These are phyloP conservation scores for Rehmannia glutinosa DNA, from an alignment of 257 asterid species.

Conservation along the genomic window DNA sequence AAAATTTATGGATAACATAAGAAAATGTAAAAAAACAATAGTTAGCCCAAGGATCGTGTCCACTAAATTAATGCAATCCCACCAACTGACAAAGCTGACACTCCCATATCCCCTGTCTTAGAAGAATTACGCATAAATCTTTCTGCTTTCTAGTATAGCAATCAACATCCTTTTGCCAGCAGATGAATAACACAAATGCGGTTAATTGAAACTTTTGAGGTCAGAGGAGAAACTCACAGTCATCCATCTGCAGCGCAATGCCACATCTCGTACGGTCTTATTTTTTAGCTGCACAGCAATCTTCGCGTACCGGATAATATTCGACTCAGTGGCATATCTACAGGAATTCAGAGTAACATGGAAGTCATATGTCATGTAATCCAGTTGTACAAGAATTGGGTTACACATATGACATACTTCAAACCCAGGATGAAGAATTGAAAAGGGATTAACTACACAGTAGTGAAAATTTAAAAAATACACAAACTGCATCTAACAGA, in stretches of 20 bases:
- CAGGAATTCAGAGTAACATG: slow-evolving; percentile 18
- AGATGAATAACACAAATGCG: neutral
- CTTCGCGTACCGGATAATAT: slow-evolving; percentile 76
- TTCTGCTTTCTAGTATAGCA: no score
- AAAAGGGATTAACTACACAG: neutral
- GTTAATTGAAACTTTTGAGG: neutral
- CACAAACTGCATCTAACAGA: neutral
- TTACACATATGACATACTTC: neutral
- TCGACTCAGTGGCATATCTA: slow-evolving; percentile 80
- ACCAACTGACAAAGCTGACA: no score
- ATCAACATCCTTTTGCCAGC: no score
- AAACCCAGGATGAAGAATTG: neutral
- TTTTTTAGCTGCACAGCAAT: slow-evolving; percentile 69
- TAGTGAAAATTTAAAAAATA: neutral
- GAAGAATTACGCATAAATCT: no score
- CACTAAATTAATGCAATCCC: no score
- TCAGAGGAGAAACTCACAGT: slow-evolving; percentile 43
- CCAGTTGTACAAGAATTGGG: no score
- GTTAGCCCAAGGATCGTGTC: no score
- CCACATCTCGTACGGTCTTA: slow-evolving; percentile 95
- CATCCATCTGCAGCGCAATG: slow-evolving; percentile 97
- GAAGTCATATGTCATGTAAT: neutral
- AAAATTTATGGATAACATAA: no score
- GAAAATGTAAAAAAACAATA: no score
- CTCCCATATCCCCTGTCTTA: no score